phyloP scores from a whole-genome alignment of 768 basidiomycete species.

The Flagelloscypha sp. region DNA sequence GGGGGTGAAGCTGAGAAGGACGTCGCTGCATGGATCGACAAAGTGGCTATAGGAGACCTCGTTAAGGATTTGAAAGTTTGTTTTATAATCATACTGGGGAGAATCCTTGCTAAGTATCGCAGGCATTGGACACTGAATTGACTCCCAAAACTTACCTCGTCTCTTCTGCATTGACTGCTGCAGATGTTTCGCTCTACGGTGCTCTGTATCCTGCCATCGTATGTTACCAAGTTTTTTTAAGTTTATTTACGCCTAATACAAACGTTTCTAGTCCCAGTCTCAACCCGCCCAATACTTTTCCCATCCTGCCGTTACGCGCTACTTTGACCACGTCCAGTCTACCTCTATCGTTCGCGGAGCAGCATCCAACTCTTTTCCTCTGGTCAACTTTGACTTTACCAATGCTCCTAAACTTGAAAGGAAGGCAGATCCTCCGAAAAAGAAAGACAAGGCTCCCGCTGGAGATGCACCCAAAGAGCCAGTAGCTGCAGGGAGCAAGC shows the following conservation, averaged over 20 bases:
- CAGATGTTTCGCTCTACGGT: constrained; percentile 87
- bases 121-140: constrained; percentile 71
- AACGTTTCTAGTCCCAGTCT: constrained; percentile 48
- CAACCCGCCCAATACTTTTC: constrained; percentile 68
- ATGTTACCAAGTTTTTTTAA: constrained; percentile 21
- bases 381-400: constrained; percentile 64
- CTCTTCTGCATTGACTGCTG: constrained; percentile 75
- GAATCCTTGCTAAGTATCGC: neutral
- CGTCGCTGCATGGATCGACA: constrained; percentile 65
- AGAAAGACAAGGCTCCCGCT: constrained; percentile 54
- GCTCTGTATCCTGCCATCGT: constrained; percentile 81
- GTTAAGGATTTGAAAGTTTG: constrained; percentile 46
- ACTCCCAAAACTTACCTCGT: constrained; percentile 79
- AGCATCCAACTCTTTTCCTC: constrained; percentile 45
- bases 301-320: constrained; percentile 79
- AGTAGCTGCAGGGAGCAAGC: constrained; percentile 23
- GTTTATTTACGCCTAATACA: neutral
- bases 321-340: constrained; percentile 91
- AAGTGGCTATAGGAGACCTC: constrained; percentile 42
- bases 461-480: constrained; percentile 16
- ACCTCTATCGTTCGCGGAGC: constrained; percentile 52
- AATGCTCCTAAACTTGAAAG: constrained; percentile 69
- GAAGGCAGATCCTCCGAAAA: constrained; percentile 65
- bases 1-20: constrained; percentile 53
- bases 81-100: neutral